Base-by-base conservation (phyloP, 495 filamentous ascomycete species). In the Amorphotheca resinae region DNA sequence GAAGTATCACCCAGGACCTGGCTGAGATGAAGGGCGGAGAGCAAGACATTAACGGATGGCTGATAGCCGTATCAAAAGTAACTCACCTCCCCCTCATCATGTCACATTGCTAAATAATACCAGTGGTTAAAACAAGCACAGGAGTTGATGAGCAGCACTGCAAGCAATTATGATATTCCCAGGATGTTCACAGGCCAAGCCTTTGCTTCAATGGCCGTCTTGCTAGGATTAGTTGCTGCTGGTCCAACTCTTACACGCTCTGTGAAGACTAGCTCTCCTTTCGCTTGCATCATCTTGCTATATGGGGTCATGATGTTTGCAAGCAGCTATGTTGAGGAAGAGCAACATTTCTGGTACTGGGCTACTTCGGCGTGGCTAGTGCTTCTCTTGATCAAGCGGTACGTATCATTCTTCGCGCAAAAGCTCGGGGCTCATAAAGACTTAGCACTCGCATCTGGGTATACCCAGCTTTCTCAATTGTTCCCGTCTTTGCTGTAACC, bases 311-410 rank as follows among this genome's bases (percentile, higher is more conserved):
- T 93, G 80, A 96, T 95, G 87, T 96, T 96, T 62, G 87, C 88
- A 22, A 93, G 84, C 59, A 95, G 87, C 57, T 96, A 87, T 56
- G 85, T 99, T 18, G 91, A 99, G 57, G 91, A 99, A 60, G 91
- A 99, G 57, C 91, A 96, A 18, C 82, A 95, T 48, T 95, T 93
- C 60, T 99, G 91, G 91, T 95, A 96, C 59, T 94, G 88, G 87
- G 57, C 74, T 14, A 75, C 81, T 9, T 79, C 83, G 0, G 79
- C 72, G 2, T 99, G 87, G 87, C 63, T 84, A 32, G 62, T 72
- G 33, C 72, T 74, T 46, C 63, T 93, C 1, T 69, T 70, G 42
- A 51, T 80, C 25, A 80, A 70, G 59, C 66, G 60, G 37, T 58
- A 58, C 25, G 50, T 48, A 18, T 17, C 14, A 7, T 3, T 17